These are phyloP conservation scores for Chimonanthus salicifolius DNA, from an alignment of 164 flowering plant genomes.

Conservation along the genomic window DNA sequence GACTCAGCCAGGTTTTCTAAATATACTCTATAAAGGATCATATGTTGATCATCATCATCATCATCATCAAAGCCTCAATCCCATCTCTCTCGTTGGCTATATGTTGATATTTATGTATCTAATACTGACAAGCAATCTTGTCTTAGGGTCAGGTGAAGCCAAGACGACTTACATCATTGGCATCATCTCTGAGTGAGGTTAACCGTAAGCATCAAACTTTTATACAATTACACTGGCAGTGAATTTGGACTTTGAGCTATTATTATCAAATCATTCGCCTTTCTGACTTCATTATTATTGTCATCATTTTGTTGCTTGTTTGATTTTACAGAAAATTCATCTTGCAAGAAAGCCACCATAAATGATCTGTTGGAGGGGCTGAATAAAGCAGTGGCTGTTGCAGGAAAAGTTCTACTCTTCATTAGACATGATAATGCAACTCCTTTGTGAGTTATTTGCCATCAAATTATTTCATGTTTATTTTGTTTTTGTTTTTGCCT, in stretches of 20 bases:
- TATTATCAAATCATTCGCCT: background rate
- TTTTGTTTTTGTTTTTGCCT: background rate
- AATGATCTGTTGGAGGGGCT: slow-evolving; percentile 56
- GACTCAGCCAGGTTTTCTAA: background rate
- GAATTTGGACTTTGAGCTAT: too few relatives aligned
- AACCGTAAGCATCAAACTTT: slow-evolving; percentile 39
- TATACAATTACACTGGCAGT: background rate
- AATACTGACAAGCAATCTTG: background rate
- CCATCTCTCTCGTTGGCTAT: background rate
- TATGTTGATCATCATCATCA: background rate
- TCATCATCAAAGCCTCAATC: background rate
- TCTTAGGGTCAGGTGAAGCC: slow-evolving; percentile 48
- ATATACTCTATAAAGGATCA: background rate
- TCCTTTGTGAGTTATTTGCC: slow-evolving; percentile 57
- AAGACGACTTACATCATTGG: slow-evolving; percentile 47
- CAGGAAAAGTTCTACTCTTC: slow-evolving; percentile 62
- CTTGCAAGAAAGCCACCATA: slow-evolving; percentile 43
- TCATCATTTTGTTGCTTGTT: background rate
- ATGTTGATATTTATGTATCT: background rate
- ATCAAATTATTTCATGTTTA: background rate
- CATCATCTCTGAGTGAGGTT: slow-evolving; percentile 42
- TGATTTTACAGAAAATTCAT: slow-evolving; percentile 40
- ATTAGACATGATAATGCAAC: slow-evolving; percentile 53
- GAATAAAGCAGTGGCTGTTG: slow-evolving; percentile 55
- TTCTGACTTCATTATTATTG: background rate